Conservation (phyloP, 495 filamentous ascomycete genomes). For the Recurvomyces mirabilis region DNA sequence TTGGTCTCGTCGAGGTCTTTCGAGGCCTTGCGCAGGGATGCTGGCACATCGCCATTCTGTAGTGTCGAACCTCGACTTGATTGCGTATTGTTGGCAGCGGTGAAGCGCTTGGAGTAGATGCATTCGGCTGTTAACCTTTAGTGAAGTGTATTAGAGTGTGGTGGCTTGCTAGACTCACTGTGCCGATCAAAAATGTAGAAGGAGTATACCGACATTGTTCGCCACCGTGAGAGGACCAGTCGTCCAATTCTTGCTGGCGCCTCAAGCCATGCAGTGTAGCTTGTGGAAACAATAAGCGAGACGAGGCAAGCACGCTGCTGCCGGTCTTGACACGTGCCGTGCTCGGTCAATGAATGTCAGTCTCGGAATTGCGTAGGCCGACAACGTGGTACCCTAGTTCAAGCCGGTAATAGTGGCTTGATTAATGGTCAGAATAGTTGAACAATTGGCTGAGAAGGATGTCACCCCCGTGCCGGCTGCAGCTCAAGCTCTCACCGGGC, state of each 20-base stretch:
- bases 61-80: conserved; percentile 17
- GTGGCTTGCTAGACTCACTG: conserved; percentile 45
- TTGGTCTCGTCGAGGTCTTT: conserved; percentile 83
- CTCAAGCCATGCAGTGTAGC: conserved; percentile 8
- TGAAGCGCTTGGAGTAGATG: conserved; percentile 85
- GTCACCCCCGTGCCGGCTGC: too few relatives aligned
- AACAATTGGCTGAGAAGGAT: too few relatives aligned
- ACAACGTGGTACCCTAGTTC: too few relatives aligned
- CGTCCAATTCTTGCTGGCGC: not conserved
- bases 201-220: conserved; percentile 82
- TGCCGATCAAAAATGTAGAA: conserved; percentile 99
- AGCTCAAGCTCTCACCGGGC: too few relatives aligned
- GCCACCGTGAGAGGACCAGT: not conserved
- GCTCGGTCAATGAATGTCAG: too few relatives aligned
- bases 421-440: too few relatives aligned
- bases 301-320: not conserved
- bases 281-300: too few relatives aligned
- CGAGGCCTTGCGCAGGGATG: conserved; percentile 32
- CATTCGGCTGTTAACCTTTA: conserved; percentile 62
- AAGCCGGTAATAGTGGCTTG: too few relatives aligned
- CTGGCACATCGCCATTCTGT: conserved; percentile 23
- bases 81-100: conserved; percentile 22
- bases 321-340: not conserved
- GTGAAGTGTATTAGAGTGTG: conserved; percentile 11
- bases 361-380: too few relatives aligned